Evolutionary conservation across 2,329 filamentous ascomycete species (phyloP).

Genomic region (Monosporascus sp.): DNA sequence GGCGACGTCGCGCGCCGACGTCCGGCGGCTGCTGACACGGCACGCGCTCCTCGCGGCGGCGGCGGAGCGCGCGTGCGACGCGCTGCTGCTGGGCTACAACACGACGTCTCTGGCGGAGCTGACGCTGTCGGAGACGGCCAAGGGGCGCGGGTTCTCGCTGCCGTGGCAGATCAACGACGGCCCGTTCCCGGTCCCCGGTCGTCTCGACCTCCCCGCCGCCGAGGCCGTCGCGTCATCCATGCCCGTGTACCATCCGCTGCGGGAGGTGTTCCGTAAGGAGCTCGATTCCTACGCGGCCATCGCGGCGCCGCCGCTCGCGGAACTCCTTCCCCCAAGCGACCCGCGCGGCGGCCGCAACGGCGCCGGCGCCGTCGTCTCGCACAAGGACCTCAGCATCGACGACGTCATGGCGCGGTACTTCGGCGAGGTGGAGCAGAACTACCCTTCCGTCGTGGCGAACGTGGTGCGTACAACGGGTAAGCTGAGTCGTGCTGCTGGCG

Average conservation of each 20-base stretch:
- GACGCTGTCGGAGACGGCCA: slow-evolving; percentile 81
- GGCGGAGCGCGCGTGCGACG: slow-evolving; percentile 55
- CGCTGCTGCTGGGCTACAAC: slow-evolving; percentile 76
- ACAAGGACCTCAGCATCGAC: slow-evolving; percentile 82
- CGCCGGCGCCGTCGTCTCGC: slow-evolving; percentile 47
- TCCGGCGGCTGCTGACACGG: slow-evolving; percentile 65
- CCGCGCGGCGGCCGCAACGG: slow-evolving; percentile 15
- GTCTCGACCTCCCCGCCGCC: slow-evolving; percentile 8
- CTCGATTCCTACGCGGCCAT: slow-evolving; percentile 61
- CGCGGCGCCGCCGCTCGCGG: slow-evolving; percentile 45
- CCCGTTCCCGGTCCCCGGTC: slow-evolving; percentile 28
- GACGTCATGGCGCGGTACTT: slow-evolving; percentile 89
- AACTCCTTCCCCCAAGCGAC: slow-evolving; percentile 37
- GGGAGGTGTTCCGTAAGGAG: slow-evolving; percentile 82
- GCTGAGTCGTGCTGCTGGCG: slow-evolving; percentile 46
- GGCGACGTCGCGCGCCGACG: slow-evolving; percentile 70
- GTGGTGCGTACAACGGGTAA: slow-evolving; percentile 91
- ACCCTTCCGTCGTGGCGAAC: slow-evolving; percentile 89
- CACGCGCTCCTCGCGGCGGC: slow-evolving; percentile 67
- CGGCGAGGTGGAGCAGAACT: slow-evolving; percentile 75
- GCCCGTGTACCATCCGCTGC: slow-evolving; percentile 69
- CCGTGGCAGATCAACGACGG: slow-evolving; percentile 82
- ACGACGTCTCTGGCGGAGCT: slow-evolving; percentile 85
- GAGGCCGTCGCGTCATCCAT: slow-evolving; percentile 16
- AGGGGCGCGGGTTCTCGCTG: slow-evolving; percentile 79